Evolutionary conservation across 306 rosid species (phyloP).

Genomic region (Sicyos baderoa): DNA sequence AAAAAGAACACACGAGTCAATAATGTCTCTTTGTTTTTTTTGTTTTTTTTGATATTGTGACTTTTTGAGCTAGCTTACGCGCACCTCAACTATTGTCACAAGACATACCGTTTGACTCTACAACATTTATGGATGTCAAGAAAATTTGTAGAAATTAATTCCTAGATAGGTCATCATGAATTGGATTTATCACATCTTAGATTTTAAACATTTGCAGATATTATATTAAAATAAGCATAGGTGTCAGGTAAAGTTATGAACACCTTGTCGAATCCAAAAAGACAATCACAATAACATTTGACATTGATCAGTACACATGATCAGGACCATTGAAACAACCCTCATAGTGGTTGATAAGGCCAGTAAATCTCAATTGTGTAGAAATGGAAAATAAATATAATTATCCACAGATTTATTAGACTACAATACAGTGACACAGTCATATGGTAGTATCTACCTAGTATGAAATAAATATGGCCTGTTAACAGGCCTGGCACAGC

Average conservation of each 20-base stretch:
- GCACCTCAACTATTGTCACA: no score
- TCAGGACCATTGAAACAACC: not conserved
- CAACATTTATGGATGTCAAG: no score
- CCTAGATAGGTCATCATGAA: no score
- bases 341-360: not conserved
- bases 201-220: no score
- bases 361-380: not conserved
- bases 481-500: not conserved
- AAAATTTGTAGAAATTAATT: no score
- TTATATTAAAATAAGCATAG: not conserved
- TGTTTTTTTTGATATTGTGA: no score
- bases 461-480: not conserved
- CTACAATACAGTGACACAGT: not conserved
- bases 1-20: constrained; percentile 4
- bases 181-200: no score
- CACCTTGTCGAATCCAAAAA: not conserved
- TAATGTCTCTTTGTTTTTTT: not conserved
- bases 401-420: no score
- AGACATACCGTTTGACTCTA: no score
- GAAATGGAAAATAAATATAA: not conserved
- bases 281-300: not conserved
- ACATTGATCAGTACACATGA: not conserved
- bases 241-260: not conserved
- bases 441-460: not conserved
- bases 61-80: no score